A percentile compares a stretch with the other conserved stretches of the same genome.
Conservation (phyloP, 352 stramenopile species). For the Phytophthora agathidicida region DNA sequence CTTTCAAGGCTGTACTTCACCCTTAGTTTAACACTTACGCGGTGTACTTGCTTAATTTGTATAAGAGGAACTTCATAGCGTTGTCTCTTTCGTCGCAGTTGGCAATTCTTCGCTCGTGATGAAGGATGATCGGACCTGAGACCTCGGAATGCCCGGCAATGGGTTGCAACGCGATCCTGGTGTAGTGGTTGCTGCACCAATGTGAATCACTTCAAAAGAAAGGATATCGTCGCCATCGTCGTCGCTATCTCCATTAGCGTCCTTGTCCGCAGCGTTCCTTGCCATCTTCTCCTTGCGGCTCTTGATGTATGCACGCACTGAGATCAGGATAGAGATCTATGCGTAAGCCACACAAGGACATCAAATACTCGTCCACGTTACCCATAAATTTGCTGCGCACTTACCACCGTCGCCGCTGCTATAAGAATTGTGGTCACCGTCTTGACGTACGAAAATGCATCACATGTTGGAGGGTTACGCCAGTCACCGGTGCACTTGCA, state of each 20-base stretch:
- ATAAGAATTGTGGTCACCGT: conserved; percentile 45
- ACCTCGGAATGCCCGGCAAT: background rate
- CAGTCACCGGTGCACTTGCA: conserved; percentile 55
- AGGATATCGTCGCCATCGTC: conserved; percentile 11
- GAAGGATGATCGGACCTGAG: conserved; percentile 1
- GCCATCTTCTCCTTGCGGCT: conserved; percentile 32
- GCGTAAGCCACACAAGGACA: no score
- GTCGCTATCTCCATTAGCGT: conserved; percentile 4
- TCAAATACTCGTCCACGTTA: no score
- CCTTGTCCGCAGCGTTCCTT: background rate
- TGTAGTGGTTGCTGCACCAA: background rate
- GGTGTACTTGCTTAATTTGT: background rate
- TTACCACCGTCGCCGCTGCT: conserved; percentile 45
- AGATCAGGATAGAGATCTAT: conserved; percentile 49
- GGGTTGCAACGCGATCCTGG: background rate
- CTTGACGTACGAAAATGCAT: conserved; percentile 43
- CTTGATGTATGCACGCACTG: conserved; percentile 35
- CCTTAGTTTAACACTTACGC: conserved; percentile 2
- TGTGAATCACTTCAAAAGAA: conserved; percentile 6
- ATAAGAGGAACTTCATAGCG: conserved; percentile 17
- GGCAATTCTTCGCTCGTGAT: background rate
- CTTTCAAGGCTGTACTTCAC: conserved; percentile 13
- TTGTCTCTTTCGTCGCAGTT: conserved; percentile 11
- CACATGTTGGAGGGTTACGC: conserved; percentile 44
- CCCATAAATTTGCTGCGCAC: no score